Evolutionary conservation across 1,139 yeast genomes (phyloP).

Genomic region (Diutina neorugosa): DNA sequence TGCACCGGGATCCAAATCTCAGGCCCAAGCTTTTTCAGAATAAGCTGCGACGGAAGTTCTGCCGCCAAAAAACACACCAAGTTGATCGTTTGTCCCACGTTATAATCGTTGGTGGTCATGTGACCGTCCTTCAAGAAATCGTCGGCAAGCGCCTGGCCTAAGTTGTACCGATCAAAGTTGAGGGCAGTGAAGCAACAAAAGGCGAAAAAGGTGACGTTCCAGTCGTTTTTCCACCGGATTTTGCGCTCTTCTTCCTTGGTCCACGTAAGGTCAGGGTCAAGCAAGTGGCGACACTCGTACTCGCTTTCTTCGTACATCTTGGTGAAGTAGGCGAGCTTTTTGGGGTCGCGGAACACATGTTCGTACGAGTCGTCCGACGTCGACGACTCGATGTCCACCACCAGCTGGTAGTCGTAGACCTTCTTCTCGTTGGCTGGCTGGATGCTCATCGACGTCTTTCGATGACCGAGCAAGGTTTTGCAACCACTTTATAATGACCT

Average conservation of each 20-base stretch:
- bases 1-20: slow-evolving; percentile 2
- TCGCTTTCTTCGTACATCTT: slow-evolving; percentile 17
- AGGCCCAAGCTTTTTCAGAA: slow-evolving; percentile 18
- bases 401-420: not conserved
- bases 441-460: too few species aligned
- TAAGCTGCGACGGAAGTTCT: slow-evolving; percentile 22
- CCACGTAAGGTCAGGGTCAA: slow-evolving; percentile 27
- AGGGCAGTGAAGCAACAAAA: slow-evolving; percentile 20
- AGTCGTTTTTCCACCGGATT: slow-evolving; percentile 17
- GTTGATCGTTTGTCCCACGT: slow-evolving; percentile 19
- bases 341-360: slow-evolving; percentile 15
- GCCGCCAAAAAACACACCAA: slow-evolving; percentile 21
- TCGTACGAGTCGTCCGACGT: not conserved
- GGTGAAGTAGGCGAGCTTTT: slow-evolving; percentile 17
- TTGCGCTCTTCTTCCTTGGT: slow-evolving; percentile 20
- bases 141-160: slow-evolving; percentile 19
- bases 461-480: too few species aligned
- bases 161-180: slow-evolving; percentile 20
- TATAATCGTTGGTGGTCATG: slow-evolving; percentile 19
- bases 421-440: not conserved
- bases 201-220: slow-evolving; percentile 20
- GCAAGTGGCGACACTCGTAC: slow-evolving; percentile 22
- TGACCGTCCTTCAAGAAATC: slow-evolving; percentile 17
- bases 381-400: not conserved
- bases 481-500: not conserved